phyloP scores from a whole-genome alignment of 345 rosid genomes.

The Ailanthus altissimus region DNA sequence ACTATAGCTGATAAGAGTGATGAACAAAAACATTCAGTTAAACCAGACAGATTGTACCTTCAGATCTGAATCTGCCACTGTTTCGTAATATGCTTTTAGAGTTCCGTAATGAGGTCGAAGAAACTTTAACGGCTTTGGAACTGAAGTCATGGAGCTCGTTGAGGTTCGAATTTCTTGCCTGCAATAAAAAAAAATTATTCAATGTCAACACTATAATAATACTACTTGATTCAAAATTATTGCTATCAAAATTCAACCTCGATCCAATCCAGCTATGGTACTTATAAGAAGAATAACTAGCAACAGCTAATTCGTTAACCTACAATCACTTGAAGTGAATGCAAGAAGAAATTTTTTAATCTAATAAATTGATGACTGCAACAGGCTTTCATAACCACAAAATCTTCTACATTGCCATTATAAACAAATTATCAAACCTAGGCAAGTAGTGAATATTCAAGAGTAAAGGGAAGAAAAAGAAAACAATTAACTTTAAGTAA shows the following conservation, averaged over 20 bases:
- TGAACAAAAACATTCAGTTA: not conserved
- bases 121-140: constrained; percentile 96
- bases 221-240: not conserved
- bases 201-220: constrained; percentile 1
- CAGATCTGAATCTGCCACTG: constrained; percentile 66
- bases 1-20: not conserved
- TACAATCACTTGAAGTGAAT: not conserved
- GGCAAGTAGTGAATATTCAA: not conserved
- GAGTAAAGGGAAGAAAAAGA: not conserved
- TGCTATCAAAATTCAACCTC: not conserved
- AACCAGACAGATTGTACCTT: constrained; percentile 46
- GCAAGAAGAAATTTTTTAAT: not conserved
- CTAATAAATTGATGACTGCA: not conserved
- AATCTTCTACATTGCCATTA: not conserved
- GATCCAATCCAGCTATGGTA: not conserved
- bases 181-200: constrained; percentile 9
- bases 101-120: constrained; percentile 96
- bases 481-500: not conserved
- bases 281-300: not conserved
- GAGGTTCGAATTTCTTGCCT: constrained; percentile 93
- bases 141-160: constrained; percentile 98
- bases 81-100: constrained; percentile 64
- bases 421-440: not conserved
- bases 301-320: not conserved
- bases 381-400: not conserved